phyloP scores from a whole-genome alignment of 371 early-diverging fungal genomes.

The Sporodiniella umbellata region DNA sequence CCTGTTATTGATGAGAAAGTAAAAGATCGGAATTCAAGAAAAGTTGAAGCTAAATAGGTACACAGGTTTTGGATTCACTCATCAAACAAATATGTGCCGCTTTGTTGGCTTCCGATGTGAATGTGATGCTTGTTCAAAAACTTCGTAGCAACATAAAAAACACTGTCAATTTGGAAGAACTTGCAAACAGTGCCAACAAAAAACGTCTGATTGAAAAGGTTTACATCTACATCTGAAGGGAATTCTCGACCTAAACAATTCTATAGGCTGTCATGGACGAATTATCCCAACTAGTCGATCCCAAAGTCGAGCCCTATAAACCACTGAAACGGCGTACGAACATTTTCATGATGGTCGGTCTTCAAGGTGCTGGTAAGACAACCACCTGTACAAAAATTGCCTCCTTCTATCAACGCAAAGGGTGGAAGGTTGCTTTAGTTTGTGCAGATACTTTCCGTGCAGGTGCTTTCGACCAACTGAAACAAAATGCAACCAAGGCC shows the following conservation, averaged over 20 bases:
- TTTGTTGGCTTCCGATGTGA: constrained; percentile 93
- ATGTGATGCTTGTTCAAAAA: constrained; percentile 83
- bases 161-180: constrained; percentile 78
- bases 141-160: constrained; percentile 88
- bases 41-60: too few relatives aligned
- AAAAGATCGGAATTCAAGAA: not conserved
- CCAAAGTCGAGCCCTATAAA: constrained; percentile 85
- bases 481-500: constrained; percentile 98
- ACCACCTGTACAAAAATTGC: constrained; percentile 99
- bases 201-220: constrained; percentile 88
- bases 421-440: constrained; percentile 96
- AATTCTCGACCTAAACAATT: too few relatives aligned
- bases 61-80: constrained; percentile 82
- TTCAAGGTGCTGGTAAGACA: constrained; percentile 99
- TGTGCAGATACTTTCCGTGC: constrained; percentile 99
- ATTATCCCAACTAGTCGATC: constrained; percentile 92
- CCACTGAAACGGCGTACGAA: constrained; percentile 86
- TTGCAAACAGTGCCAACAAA: constrained; percentile 81
- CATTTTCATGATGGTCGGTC: constrained; percentile 98
- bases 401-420: constrained; percentile 94
- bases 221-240: too few relatives aligned
- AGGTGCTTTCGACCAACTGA: constrained; percentile 99
- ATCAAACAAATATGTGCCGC: constrained; percentile 90
- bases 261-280: constrained; percentile 91
- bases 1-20: constrained; percentile 90